Percentiles rank a stretch among this genome's conserved stretches.
These are phyloP conservation scores for Tricholoma furcatifolium DNA, from an alignment of 768 basidiomycete species.

Conservation along the genomic window DNA sequence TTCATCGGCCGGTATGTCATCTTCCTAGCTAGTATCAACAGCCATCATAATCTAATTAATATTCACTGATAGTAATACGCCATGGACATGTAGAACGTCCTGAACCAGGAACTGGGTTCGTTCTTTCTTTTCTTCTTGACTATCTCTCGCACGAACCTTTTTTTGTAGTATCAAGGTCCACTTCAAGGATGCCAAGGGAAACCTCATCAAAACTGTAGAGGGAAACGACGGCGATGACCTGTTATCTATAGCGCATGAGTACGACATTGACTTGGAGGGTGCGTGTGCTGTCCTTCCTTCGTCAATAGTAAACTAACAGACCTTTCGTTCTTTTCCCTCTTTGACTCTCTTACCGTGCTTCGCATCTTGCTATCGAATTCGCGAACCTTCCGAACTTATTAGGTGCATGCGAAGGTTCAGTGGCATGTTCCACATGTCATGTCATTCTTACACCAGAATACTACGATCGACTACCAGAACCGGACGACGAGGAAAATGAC, in stretches of 20 bases:
- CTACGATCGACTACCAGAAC: constrained; percentile 88
- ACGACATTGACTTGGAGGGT: constrained; percentile 97
- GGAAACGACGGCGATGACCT: constrained; percentile 95
- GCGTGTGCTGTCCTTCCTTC: constrained; percentile 15
- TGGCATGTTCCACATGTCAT: constrained; percentile 98
- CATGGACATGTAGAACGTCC: constrained; percentile 65
- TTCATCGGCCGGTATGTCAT: constrained; percentile 13
- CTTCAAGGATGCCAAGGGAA: constrained; percentile 89
- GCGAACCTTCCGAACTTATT: constrained; percentile 3
- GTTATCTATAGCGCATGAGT: constrained; percentile 87
- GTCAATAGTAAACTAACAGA: background rate
- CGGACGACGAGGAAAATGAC: constrained; percentile 97
- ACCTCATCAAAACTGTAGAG: constrained; percentile 82
- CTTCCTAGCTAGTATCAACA: background rate
- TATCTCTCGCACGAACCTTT: constrained; percentile 2
- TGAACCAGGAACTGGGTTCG: constrained; percentile 67
- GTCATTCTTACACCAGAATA: constrained; percentile 79
- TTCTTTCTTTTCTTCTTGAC: background rate
- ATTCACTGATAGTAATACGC: constrained; percentile 19
- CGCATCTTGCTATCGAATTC: background rate
- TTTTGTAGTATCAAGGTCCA: constrained; percentile 75
- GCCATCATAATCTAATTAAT: background rate
- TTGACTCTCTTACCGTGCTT: background rate
- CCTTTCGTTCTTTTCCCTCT: background rate
- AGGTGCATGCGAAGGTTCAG: constrained; percentile 97